These are phyloP conservation scores for Diplogelasinospora grovesii DNA, from an alignment of 495 filamentous ascomycete species.

Conservation along the genomic window DNA sequence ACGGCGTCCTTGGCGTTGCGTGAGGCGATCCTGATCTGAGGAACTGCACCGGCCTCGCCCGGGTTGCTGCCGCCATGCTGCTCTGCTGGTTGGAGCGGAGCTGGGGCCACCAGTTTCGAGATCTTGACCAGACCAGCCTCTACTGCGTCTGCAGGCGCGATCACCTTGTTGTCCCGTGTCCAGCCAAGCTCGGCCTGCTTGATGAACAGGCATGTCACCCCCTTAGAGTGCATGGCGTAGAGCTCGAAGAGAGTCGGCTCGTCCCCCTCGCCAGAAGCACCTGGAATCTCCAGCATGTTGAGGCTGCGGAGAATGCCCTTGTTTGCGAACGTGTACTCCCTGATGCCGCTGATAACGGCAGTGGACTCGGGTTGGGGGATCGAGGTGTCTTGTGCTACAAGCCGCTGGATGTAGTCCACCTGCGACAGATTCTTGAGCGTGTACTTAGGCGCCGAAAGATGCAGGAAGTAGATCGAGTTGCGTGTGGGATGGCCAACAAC, in stretches of 20 bases:
- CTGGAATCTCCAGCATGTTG: slow-evolving; percentile 66
- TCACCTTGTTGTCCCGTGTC: slow-evolving; percentile 76
- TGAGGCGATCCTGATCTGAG: slow-evolving; percentile 32
- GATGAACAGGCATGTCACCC: slow-evolving; percentile 78
- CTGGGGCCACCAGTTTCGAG: slow-evolving; percentile 34
- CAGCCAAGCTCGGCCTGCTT: slow-evolving; percentile 86
- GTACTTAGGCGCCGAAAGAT: slow-evolving; percentile 88
- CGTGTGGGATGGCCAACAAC: slow-evolving; percentile 92
- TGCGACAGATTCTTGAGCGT: slow-evolving; percentile 73
- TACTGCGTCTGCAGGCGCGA: slow-evolving; percentile 66
- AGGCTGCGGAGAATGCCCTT: slow-evolving; percentile 87
- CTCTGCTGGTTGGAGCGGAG: slow-evolving; percentile 28
- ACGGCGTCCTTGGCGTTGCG: slow-evolving; percentile 34
- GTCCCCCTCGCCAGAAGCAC: slow-evolving; percentile 45
- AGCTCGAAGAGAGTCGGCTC: slow-evolving; percentile 75
- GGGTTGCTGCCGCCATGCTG: slow-evolving; percentile 14
- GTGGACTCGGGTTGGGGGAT: slow-evolving; percentile 85
- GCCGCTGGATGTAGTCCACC: slow-evolving; percentile 71
- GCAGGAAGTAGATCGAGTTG: slow-evolving; percentile 95
- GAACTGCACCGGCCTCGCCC: slow-evolving; percentile 8
- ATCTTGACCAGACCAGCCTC: slow-evolving; percentile 53
- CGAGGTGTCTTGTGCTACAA: slow-evolving; percentile 62
- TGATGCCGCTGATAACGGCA: slow-evolving; percentile 89
- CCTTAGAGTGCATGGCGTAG: slow-evolving; percentile 95
- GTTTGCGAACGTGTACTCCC: slow-evolving; percentile 85